These are phyloP conservation scores for Lentinula boryana DNA, from an alignment of 768 basidiomycete species.

Conservation along the genomic window DNA sequence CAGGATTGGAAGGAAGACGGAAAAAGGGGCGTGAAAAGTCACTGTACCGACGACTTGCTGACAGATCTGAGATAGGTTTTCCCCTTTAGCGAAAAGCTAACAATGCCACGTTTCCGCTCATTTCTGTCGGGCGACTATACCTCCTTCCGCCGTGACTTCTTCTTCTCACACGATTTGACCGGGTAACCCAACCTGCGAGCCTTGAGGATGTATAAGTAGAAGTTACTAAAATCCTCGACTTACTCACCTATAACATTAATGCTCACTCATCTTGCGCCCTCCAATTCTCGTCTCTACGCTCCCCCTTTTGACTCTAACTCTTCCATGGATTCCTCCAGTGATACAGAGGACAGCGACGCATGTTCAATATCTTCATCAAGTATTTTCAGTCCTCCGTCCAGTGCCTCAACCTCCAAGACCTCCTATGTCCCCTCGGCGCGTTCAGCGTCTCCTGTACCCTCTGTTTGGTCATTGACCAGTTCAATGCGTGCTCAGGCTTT, in stretches of 20 bases:
- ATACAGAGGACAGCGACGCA: slow-evolving; percentile 39
- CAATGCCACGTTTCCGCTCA: neutral
- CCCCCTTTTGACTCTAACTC: neutral
- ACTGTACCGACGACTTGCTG: neutral
- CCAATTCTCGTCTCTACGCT: neutral
- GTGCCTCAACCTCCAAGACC: slow-evolving; percentile 43
- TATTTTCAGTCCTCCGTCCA: slow-evolving; percentile 28
- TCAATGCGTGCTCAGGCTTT: slow-evolving; percentile 55
- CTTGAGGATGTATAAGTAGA: slow-evolving; percentile 4
- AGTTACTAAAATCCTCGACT: neutral
- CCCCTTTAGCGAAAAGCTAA: neutral
- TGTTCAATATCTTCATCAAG: slow-evolving; percentile 37
- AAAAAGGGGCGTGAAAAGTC: neutral
- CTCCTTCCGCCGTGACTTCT: neutral
- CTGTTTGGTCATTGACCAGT: slow-evolving; percentile 63
- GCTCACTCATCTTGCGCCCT: neutral
- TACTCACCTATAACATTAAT: neutral
- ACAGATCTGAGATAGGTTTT: neutral
- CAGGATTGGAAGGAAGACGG: neutral
- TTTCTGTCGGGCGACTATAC: neutral
- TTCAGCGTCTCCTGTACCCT: slow-evolving; percentile 60
- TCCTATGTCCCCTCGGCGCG: slow-evolving; percentile 58
- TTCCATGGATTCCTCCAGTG: slow-evolving; percentile 24
- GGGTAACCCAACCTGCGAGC: neutral
- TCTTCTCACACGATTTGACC: slow-evolving; percentile 3